Evolutionary conservation across 768 basidiomycete genomes (phyloP).

Genomic region (Podaxis rugospora): DNA sequence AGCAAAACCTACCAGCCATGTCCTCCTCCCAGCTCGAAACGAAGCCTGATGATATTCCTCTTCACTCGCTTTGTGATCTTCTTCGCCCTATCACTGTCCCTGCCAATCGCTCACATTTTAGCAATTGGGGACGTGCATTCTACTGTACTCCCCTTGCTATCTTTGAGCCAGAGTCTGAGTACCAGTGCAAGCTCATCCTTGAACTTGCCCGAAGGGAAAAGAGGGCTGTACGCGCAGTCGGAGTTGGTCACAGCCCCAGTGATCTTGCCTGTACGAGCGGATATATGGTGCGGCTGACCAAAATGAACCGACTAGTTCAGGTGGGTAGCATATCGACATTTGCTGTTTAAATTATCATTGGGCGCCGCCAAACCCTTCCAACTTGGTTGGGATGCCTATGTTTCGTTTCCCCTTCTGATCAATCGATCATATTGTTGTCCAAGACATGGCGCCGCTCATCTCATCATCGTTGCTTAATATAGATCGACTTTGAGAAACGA

Average conservation of each 20-base stretch:
- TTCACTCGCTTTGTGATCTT: conserved; percentile 44
- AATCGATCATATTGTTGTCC: neutral
- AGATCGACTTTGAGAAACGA: conserved; percentile 69
- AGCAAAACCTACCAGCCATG: conserved; percentile 28
- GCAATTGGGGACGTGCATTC: conserved; percentile 88
- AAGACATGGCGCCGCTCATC: conserved; percentile 1
- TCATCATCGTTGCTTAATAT: conserved; percentile 12
- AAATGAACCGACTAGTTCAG: conserved; percentile 68
- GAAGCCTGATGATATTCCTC: conserved; percentile 34
- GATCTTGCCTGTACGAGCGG: conserved; percentile 89
- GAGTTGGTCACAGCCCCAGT: conserved; percentile 89
- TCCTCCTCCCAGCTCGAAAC: conserved; percentile 27
- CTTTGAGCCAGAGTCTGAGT: conserved; percentile 69
- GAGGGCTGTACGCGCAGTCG: conserved; percentile 73
- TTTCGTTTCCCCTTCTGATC: conserved; percentile 5
- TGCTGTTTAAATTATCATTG: conserved; percentile 7
- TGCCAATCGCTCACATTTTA: conserved; percentile 43
- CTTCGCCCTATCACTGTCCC: conserved; percentile 55
- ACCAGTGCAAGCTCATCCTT: conserved; percentile 70
- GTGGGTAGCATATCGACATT: conserved; percentile 42
- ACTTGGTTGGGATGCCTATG: neutral
- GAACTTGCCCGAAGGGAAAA: conserved; percentile 76
- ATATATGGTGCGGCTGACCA: conserved; percentile 79
- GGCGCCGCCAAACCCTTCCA: neutral
- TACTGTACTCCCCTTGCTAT: conserved; percentile 61